Conservation (phyloP, 768 basidiomycete genomes). For the Flagelloscypha sp. region DNA sequence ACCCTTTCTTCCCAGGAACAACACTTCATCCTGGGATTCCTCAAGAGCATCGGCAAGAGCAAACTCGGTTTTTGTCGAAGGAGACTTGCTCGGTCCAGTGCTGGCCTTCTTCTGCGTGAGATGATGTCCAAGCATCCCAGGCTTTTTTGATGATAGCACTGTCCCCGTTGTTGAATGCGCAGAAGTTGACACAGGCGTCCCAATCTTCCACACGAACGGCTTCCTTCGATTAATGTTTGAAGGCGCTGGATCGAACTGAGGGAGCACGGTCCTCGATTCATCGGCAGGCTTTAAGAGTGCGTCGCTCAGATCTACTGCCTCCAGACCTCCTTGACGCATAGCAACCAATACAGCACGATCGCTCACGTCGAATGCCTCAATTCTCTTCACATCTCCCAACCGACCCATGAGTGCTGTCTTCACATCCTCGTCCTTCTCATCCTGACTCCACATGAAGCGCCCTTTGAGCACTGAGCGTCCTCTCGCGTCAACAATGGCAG, state of each 20-base stretch:
- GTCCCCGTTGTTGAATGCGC: slow-evolving; percentile 28
- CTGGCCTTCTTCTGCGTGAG: slow-evolving; percentile 42
- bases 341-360: slow-evolving; percentile 75
- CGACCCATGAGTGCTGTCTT: slow-evolving; percentile 27
- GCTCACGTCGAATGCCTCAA: slow-evolving; percentile 75
- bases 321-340: slow-evolving; percentile 79
- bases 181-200: slow-evolving; percentile 50
- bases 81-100: slow-evolving; percentile 37
- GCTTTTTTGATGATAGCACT: slow-evolving; percentile 31
- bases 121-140: slow-evolving; percentile 33
- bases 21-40: slow-evolving; percentile 59
- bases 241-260: slow-evolving; percentile 56
- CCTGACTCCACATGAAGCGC: slow-evolving; percentile 70
- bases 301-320: slow-evolving; percentile 73
- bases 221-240: slow-evolving; percentile 59
- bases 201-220: slow-evolving; percentile 80
- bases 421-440: slow-evolving; percentile 43
- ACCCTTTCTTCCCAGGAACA: slow-evolving; percentile 70
- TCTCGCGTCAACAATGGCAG: slow-evolving; percentile 78
- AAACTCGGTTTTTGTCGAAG: slow-evolving; percentile 42
- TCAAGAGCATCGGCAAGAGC: slow-evolving; percentile 41
- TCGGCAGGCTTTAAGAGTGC: slow-evolving; percentile 76
- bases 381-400: slow-evolving; percentile 75
- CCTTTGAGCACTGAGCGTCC: slow-evolving; percentile 79
- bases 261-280: slow-evolving; percentile 64